phyloP scores from a whole-genome alignment of 352 stramenopile genomes.

The Globisporangium cederbergense region DNA sequence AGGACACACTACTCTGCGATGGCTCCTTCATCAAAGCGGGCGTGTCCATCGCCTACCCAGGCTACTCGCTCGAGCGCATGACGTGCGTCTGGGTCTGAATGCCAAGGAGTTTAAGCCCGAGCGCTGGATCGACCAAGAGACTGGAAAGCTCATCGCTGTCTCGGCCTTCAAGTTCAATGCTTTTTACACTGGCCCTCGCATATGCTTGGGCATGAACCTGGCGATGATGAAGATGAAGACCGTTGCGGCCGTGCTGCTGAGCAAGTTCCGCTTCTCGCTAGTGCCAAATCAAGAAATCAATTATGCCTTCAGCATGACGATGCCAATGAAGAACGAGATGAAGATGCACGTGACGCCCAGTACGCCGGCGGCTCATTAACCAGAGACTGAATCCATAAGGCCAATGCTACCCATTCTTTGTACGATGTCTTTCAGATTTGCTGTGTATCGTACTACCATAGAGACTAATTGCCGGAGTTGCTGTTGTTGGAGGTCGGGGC shows the following conservation, averaged over 20 bases:
- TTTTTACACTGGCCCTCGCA: slow-evolving; percentile 35
- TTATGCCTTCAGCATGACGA: neutral
- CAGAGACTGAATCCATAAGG: too few relatives aligned
- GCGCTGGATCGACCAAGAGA: slow-evolving; percentile 46
- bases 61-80: slow-evolving; percentile 60
- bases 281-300: neutral
- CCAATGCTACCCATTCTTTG: neutral
- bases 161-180: slow-evolving; percentile 62
- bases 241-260: slow-evolving; percentile 39
- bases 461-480: neutral
- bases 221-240: slow-evolving; percentile 31
- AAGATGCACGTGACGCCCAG: neutral
- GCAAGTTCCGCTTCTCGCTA: slow-evolving; percentile 25
- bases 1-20: slow-evolving; percentile 36
- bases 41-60: slow-evolving; percentile 27
- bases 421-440: too few relatives aligned
- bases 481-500: neutral
- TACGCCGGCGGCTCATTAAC: neutral
- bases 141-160: slow-evolving; percentile 27
- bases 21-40: slow-evolving; percentile 48
- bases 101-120: slow-evolving; percentile 61
- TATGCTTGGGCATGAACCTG: slow-evolving; percentile 32
- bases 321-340: neutral
- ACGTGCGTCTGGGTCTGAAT: slow-evolving; percentile 53
- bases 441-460: neutral